These are phyloP conservation scores for Conringia planisiliqua DNA, from an alignment of 345 rosid genomes.

Conservation along the genomic window DNA sequence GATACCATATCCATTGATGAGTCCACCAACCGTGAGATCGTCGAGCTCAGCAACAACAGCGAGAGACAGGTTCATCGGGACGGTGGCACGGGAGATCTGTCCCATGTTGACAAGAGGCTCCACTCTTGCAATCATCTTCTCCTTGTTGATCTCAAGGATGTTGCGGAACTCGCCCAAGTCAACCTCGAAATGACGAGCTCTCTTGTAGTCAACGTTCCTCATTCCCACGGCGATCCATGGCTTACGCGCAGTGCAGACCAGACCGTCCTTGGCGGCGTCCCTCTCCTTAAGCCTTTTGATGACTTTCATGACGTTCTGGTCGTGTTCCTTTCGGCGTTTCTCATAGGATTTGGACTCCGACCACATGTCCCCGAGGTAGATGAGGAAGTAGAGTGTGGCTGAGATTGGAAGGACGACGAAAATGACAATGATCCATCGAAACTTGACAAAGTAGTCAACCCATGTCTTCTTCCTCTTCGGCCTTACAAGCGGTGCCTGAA, in stretches of 20 bases:
- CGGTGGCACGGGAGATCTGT: conserved; percentile 77
- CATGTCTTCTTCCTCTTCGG: conserved; percentile 85
- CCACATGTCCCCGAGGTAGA: conserved; percentile 88
- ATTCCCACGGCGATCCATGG: conserved; percentile 99
- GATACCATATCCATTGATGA: conserved; percentile 96
- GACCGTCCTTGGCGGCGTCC: conserved; percentile 82
- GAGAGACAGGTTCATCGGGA: conserved; percentile 90
- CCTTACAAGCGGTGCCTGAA: conserved; percentile 62
- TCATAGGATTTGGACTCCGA: conserved; percentile 82
- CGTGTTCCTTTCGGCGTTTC: conserved; percentile 91
- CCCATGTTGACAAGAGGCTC: conserved; percentile 99
- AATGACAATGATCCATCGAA: conserved; percentile 91
- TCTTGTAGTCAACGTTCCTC: conserved; percentile 97
- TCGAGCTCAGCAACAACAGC: conserved; percentile 99
- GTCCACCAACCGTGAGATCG: conserved; percentile 98
- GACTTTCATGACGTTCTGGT: conserved; percentile 78
- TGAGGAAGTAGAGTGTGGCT: conserved; percentile 67
- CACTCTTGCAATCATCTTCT: conserved; percentile 86
- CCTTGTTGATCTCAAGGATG: conserved; percentile 75
- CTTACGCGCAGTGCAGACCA: conserved; percentile 98
- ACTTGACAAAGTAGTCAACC: conserved; percentile 82
- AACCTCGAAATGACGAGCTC: conserved; percentile 94
- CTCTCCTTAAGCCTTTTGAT: conserved; percentile 84
- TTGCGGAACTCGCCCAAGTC: conserved; percentile 83
- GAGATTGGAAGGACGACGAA: conserved; percentile 94